Evolutionary conservation across 139 green algal species (phyloP).

Genomic region (Gonium pectorale): DNA sequence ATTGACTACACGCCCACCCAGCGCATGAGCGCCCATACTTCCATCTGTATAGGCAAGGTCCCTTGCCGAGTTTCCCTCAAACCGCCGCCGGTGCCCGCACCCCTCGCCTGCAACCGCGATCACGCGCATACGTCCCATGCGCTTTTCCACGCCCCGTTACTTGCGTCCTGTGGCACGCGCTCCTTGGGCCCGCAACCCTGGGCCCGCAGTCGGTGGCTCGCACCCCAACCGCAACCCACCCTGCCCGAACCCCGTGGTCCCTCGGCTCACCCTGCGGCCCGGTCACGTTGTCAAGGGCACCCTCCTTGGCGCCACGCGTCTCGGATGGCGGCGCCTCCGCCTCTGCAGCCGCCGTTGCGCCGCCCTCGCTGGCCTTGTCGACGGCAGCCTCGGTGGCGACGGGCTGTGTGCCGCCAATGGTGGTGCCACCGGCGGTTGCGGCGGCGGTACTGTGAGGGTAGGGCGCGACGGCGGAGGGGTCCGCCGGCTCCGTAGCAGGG

Average conservation of each 20-base stretch:
- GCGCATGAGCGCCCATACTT: too few relatives aligned
- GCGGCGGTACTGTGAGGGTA: not conserved
- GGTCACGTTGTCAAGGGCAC: not conserved
- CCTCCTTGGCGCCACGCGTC: not conserved
- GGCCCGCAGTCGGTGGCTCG: too few relatives aligned
- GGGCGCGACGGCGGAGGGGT: not conserved
- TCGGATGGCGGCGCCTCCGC: constrained; percentile 1
- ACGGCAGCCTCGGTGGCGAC: not conserved
- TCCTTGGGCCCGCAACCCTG: too few relatives aligned
- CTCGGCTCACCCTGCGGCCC: not conserved
- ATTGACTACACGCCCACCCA: too few relatives aligned
- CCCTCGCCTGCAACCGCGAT: too few relatives aligned
- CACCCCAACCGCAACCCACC: too few relatives aligned
- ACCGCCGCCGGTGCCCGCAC: too few relatives aligned
- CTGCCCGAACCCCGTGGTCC: not conserved
- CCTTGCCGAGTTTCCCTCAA: too few relatives aligned
- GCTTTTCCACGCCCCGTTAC: not conserved
- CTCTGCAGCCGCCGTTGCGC: not conserved
- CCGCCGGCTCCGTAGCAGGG: not conserved
- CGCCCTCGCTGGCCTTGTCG: not conserved
- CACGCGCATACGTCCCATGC: not conserved
- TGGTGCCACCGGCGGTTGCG: not conserved
- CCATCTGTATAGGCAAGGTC: too few relatives aligned
- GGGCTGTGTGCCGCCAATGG: not conserved
- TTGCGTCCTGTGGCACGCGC: not conserved